A percentile compares a stretch with the other conserved stretches of the same genome.
These are phyloP conservation scores for Avena insularis DNA, from an alignment of 176 grass and related monocot species.

Conservation along the genomic window DNA sequence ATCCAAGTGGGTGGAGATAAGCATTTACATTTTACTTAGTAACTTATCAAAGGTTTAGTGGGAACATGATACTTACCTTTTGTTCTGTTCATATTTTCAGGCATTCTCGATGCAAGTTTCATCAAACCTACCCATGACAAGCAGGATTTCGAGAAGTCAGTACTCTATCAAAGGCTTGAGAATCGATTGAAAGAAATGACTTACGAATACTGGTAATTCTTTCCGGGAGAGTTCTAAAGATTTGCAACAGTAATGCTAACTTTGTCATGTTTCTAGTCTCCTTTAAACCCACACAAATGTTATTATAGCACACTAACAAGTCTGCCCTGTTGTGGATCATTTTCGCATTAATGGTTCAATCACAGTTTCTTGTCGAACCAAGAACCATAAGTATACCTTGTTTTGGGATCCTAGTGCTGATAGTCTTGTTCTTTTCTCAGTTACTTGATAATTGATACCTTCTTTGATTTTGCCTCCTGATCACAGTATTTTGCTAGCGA, in stretches of 20 bases:
- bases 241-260: slow-evolving; percentile 10
- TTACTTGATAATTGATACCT: slow-evolving; percentile 12
- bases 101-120: slow-evolving; percentile 86
- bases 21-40: slow-evolving; percentile 11
- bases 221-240: slow-evolving; percentile 8
- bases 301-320: slow-evolving; percentile 15
- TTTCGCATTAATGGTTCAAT: neutral
- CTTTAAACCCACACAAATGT: slow-evolving; percentile 2
- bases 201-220: slow-evolving; percentile 93
- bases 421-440: neutral
- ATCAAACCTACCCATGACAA: slow-evolving; percentile 98
- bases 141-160: slow-evolving; percentile 98
- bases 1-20: slow-evolving; percentile 16
- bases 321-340: neutral
- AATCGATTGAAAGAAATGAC: slow-evolving; percentile 97
- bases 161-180: slow-evolving; percentile 92
- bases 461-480: neutral
- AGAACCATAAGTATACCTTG: neutral
- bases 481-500: neutral
- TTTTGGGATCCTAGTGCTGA: neutral
- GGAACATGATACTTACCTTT: neutral
- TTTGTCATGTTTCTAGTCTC: slow-evolving; percentile 30
- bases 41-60: neutral
- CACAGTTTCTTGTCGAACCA: neutral
- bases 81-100: slow-evolving; percentile 52